Evolutionary conservation across 208 protist genomes (phyloP).

Genomic region (Histomonas meleagridis): DNA sequence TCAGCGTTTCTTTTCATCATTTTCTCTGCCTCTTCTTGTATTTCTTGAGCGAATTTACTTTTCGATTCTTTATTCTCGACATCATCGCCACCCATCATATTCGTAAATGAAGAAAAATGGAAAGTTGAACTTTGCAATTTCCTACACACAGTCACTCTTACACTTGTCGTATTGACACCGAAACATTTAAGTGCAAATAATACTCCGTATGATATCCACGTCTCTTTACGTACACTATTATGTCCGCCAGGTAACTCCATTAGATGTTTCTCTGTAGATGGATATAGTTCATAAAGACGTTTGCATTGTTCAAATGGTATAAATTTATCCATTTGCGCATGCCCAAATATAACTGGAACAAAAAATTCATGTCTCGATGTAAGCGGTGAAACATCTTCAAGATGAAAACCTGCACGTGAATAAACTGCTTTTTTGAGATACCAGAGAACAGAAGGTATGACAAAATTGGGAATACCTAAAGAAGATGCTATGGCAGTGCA

Average conservation of each 20-base stretch:
- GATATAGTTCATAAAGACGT: neutral
- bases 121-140: too few relatives aligned
- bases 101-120: too few relatives aligned
- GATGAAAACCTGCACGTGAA: neutral
- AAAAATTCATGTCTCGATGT: neutral
- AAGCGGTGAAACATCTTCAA: neutral
- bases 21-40: too few relatives aligned
- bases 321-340: neutral
- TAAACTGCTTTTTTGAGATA: neutral
- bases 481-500: neutral
- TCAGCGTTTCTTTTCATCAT: too few relatives aligned
- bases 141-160: too few relatives aligned
- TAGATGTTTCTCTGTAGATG: neutral
- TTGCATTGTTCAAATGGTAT: neutral
- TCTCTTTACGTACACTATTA: neutral
- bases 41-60: too few relatives aligned
- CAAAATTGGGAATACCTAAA: neutral
- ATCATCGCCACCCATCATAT: too few relatives aligned
- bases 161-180: too few relatives aligned
- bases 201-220: neutral
- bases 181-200: neutral
- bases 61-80: too few relatives aligned
- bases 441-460: neutral
- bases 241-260: conserved; percentile 8
- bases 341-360: neutral